Base-by-base conservation (phyloP, 805 yeast species). In the Kregervanrija pseudodelftensis region DNA sequence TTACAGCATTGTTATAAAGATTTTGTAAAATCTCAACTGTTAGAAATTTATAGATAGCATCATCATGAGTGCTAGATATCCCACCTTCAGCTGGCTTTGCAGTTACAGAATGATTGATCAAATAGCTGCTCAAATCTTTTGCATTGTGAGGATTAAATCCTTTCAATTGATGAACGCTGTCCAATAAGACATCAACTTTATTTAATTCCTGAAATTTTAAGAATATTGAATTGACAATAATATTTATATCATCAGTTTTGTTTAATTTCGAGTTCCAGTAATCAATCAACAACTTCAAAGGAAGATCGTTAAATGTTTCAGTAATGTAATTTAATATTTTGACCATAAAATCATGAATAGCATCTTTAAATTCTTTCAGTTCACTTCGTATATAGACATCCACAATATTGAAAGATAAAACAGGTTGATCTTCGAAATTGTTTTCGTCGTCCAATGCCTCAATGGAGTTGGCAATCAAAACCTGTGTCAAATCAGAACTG, bases 271-370 rank as follows among this genome's bases (percentile, higher is more conserved):
- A 55, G 5, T 45, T 49, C 4, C 54, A 41, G 30, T 65, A 70
- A 7, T 52, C 43, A 2, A 57, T 49, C 36, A 75, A 44, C 3
- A 72, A 48, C 1, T 49, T 41, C 11, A 72, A 50, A 2, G 71
- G 67, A 9, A 43, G 39, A 4, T 63, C 67, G 40, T 63, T 52
- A 13, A 60, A 58, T 0, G 46, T 39, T 5, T 60, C 53, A 0
- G 66, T 59, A 5, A 72, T 47, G 48, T 58, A 57, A 1, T 56
- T 51, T 4, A 73, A 68, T 7, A 75, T 13, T 12, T 61, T 62
- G 14, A 53, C 52, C 13, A 73, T 48, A 37, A 72, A 62, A 3
- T 56, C 54, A 0, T 56, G 51, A 1, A 78, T 55, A n/a, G 58
- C 56, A 0, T 58, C 47, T 3, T 46, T 22, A 42, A 49, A 63